These are phyloP conservation scores for Tilletia indica DNA, from an alignment of 1,284 basidiomycete genomes.

Conservation along the genomic window DNA sequence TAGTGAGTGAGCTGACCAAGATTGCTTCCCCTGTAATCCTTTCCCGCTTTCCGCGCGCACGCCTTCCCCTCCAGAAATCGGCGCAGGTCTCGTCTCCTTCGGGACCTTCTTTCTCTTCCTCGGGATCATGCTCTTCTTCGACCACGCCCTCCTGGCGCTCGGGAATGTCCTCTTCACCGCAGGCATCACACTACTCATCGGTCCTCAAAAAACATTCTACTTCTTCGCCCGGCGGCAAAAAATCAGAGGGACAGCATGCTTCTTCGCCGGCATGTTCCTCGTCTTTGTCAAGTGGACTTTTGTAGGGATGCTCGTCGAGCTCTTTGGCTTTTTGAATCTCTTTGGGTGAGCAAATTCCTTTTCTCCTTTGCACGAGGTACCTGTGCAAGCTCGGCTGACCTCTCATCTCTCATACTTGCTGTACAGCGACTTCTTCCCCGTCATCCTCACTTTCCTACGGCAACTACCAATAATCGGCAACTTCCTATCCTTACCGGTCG, in stretches of 20 bases:
- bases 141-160: conserved; percentile 90
- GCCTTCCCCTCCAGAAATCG: conserved; percentile 43
- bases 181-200: conserved; percentile 54
- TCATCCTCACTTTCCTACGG: conserved; percentile 89
- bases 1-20: too few relatives aligned
- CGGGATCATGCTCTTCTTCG: conserved; percentile 93
- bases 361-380: neutral
- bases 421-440: conserved; percentile 95
- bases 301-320: conserved; percentile 87
- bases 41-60: neutral
- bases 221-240: conserved; percentile 98
- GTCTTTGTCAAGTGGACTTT: conserved; percentile 91
- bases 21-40: neutral
- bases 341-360: conserved; percentile 74
- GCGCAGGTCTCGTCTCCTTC: conserved; percentile 92
- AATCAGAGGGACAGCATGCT: conserved; percentile 71
- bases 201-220: conserved; percentile 80
- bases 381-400: neutral
- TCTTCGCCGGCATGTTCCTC: conserved; percentile 54
- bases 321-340: conserved; percentile 78
- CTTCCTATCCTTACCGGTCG: conserved; percentile 72
- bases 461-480: conserved; percentile 91
- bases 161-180: conserved; percentile 67
- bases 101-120: conserved; percentile 93
- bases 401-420: neutral